Evolutionary conservation across 371 early-diverging fungal species (phyloP).

Genomic region (Scutellospora calospora): DNA sequence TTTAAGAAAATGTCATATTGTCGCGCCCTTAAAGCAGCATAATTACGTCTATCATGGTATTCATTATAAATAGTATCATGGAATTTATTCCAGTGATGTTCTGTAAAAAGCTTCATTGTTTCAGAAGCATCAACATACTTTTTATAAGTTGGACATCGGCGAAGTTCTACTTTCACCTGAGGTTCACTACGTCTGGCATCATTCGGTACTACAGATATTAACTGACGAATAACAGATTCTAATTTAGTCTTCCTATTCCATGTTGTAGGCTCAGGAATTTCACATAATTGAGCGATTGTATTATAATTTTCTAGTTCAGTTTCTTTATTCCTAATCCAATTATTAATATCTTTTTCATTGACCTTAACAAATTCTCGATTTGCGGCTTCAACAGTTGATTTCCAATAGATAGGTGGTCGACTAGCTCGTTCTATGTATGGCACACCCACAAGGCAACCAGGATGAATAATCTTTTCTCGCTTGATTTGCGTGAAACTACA

Average conservation of each 20-base stretch:
- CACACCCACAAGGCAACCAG: neutral
- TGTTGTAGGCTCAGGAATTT: neutral
- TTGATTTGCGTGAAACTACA: no score
- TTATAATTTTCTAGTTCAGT: neutral
- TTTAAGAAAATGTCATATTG: slow-evolving; percentile 16
- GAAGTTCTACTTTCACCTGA: slow-evolving; percentile 1
- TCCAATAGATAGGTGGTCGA: slow-evolving; percentile 3
- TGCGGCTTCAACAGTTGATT: neutral
- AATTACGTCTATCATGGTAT: neutral
- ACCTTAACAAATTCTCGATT: neutral
- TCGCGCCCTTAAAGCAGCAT: slow-evolving; percentile 6
- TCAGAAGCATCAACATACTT: neutral
- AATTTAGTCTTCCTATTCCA: neutral
- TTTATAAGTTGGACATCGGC: slow-evolving; percentile 26
- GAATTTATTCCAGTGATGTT: slow-evolving; percentile 7
- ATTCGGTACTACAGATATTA: neutral
- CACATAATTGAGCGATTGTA: neutral
- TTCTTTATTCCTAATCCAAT: neutral
- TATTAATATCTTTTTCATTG: neutral
- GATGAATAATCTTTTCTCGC: no score
- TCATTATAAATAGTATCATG: neutral
- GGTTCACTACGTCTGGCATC: neutral
- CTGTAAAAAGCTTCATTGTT: neutral
- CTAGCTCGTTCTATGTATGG: neutral
- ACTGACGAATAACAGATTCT: neutral